phyloP scores from a whole-genome alignment of 1,284 basidiomycete genomes.

The Rhodotorula sp. region DNA sequence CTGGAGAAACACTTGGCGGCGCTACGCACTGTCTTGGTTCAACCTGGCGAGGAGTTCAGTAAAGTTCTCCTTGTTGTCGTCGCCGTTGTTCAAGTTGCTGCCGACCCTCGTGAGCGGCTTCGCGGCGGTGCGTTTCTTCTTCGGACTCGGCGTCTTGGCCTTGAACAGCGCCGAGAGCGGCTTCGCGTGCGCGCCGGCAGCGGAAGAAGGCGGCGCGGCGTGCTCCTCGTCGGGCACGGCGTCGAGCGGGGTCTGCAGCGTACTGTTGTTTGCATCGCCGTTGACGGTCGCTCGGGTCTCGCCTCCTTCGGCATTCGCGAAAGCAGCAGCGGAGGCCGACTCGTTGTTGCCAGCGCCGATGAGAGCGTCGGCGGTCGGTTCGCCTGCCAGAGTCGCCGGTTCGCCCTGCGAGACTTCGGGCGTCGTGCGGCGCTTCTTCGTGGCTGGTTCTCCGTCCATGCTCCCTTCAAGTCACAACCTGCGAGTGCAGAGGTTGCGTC shows the following conservation, averaged over 20 bases:
- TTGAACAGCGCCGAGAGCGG: conserved; percentile 35
- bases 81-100: conserved; percentile 5
- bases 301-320: neutral
- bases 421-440: conserved; percentile 10
- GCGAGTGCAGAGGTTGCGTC: too few species aligned
- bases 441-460: conserved; percentile 19
- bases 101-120: conserved; percentile 35
- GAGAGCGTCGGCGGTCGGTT: conserved; percentile 15
- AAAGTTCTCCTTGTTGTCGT: conserved; percentile 34
- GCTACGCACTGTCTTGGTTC: conserved; percentile 35
- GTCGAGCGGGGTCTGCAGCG: neutral
- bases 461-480: too few species aligned
- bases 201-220: conserved; percentile 37
- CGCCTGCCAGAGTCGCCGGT: conserved; percentile 7
- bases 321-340: neutral
- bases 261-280: neutral
- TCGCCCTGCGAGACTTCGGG: conserved; percentile 11
- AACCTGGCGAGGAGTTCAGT: conserved; percentile 34
- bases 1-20: neutral
- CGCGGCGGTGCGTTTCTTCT: conserved; percentile 16
- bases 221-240: conserved; percentile 36
- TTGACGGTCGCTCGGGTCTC: neutral
- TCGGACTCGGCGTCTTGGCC: conserved; percentile 20
- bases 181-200: conserved; percentile 40
- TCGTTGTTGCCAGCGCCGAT: neutral